Base-by-base conservation (phyloP, 2,329 filamentous ascomycete species). In the Colletotrichum noveboracense region DNA sequence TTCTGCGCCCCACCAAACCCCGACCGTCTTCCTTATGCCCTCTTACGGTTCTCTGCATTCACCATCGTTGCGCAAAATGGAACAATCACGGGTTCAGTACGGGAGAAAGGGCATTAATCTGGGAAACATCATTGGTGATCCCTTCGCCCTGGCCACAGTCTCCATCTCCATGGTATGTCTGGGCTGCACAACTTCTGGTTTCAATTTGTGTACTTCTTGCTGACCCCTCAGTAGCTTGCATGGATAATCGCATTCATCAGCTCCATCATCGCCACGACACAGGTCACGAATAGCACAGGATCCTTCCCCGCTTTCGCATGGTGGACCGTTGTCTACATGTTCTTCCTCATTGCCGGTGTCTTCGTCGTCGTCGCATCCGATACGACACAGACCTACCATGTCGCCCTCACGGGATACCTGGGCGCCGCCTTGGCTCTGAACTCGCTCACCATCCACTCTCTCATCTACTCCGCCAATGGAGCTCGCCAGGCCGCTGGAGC, bases 201-300 rank as follows among this genome's bases (percentile, higher is more conserved):
- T 56, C 28, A 9, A 38, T 18, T 6, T 14, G 28, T 14, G 58
- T 12, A 18, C 21, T n/a, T 24, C 7, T 26, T 67, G 32, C 64
- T 75, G 21, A 75, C 55, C 18, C 7, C 38, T 21, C 7, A 77
- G 7, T 83, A 98, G 96, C 93, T 98, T 78, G 96, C 96, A 75
- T 99, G 97, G 97, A 85, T 98, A 79, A 98, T 99, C 81, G 92
- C 95, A 61, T 97, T 98, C 84, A 91, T 98, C 81, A 90, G 93
- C 78, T 96, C 95, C 76, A 93, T 98, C 82, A 92, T 98, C 80
- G 93, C 93, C 55, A 89, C 91, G 74, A 82, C 91, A 56, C 85
- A 90, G 74, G 81, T 73, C 30, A 61, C 70, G 10, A 69, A 61
- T 34, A 73, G 67, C 10, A 66, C 82, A 69, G 81, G 86, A 85